A percentile compares a stretch with the other conserved stretches of the same genome.
Evolutionary conservation across 352 stramenopile species (phyloP).

Genomic region (Phytophthora brassicae): DNA sequence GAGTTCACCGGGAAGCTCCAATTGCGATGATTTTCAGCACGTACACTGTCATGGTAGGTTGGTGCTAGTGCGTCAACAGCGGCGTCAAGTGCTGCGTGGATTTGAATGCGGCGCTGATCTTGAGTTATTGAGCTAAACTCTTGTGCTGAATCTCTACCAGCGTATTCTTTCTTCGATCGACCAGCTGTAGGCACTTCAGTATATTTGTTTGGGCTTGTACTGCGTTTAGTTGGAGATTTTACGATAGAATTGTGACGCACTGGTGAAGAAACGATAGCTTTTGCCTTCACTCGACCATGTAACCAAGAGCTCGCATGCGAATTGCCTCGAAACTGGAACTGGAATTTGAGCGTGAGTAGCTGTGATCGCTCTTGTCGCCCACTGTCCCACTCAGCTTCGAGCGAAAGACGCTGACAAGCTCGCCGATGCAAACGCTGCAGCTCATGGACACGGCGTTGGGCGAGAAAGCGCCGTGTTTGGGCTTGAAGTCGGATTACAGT

Average conservation of each 20-base stretch:
- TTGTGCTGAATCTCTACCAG: neutral
- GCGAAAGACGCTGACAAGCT: slow-evolving; percentile 18
- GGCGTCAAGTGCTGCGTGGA: slow-evolving; percentile 18
- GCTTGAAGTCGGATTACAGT: slow-evolving; percentile 47
- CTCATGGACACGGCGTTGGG: slow-evolving; percentile 31
- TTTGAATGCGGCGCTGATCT: slow-evolving; percentile 7
- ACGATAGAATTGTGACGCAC: neutral
- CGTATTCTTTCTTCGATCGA: slow-evolving; percentile 15
- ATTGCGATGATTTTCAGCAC: slow-evolving; percentile 48
- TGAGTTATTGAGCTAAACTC: neutral
- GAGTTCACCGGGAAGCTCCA: slow-evolving; percentile 51
- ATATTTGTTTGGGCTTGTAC: slow-evolving; percentile 8
- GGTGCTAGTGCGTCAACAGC: slow-evolving; percentile 23
- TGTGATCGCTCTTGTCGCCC: slow-evolving; percentile 43
- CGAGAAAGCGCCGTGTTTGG: slow-evolving; percentile 41
- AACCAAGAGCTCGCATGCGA: slow-evolving; percentile 22
- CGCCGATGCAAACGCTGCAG: slow-evolving; percentile 37
- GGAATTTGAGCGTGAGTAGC: slow-evolving; percentile 43
- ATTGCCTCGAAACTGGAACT: slow-evolving; percentile 26
- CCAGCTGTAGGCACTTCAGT: slow-evolving; percentile 1
- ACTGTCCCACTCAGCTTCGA: slow-evolving; percentile 50
- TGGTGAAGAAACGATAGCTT: slow-evolving; percentile 4
- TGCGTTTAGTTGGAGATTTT: slow-evolving; percentile 10
- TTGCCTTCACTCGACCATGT: slow-evolving; percentile 18
- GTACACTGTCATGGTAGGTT: slow-evolving; percentile 60